These are phyloP conservation scores for Schizothecium vesticola DNA, from an alignment of 495 filamentous ascomycete species.

Conservation along the genomic window DNA sequence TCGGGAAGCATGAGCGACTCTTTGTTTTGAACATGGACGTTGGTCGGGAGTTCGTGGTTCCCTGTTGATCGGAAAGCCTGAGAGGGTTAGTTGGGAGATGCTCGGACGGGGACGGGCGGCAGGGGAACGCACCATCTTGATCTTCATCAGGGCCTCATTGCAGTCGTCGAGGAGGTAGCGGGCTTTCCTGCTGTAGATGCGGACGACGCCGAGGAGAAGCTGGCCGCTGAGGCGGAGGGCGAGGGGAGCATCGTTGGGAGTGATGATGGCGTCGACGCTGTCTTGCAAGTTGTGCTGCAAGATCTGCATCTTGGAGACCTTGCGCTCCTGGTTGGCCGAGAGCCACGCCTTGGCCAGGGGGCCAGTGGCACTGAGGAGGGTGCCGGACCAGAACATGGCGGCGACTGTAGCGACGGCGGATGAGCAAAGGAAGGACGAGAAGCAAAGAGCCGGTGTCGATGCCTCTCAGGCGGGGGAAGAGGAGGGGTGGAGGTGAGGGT, in stretches of 20 bases:
- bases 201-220: constrained; percentile 87
- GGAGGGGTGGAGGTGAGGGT: neutral
- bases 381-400: constrained; percentile 97
- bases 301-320: constrained; percentile 91
- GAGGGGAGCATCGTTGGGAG: constrained; percentile 89
- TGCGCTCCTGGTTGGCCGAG: constrained; percentile 94
- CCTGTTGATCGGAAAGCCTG: constrained; percentile 74
- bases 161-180: constrained; percentile 95
- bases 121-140: constrained; percentile 76
- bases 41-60: constrained; percentile 73
- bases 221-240: constrained; percentile 90
- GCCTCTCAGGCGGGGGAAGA: constrained; percentile 11
- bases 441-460: constrained; percentile 23
- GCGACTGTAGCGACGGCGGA: constrained; percentile 33
- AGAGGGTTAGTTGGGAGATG: constrained; percentile 26
- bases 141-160: constrained; percentile 93
- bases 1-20: constrained; percentile 78
- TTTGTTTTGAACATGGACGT: constrained; percentile 54
- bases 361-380: constrained; percentile 91
- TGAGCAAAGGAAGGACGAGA: constrained; percentile 7
- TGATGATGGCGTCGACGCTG: constrained; percentile 90
- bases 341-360: constrained; percentile 97
- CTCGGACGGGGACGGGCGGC: neutral
- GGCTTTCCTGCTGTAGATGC: constrained; percentile 96
- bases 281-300: constrained; percentile 86